Evolutionary conservation across 2,329 filamentous ascomycete genomes (phyloP).

Genomic region (Phialophora chinensis): DNA sequence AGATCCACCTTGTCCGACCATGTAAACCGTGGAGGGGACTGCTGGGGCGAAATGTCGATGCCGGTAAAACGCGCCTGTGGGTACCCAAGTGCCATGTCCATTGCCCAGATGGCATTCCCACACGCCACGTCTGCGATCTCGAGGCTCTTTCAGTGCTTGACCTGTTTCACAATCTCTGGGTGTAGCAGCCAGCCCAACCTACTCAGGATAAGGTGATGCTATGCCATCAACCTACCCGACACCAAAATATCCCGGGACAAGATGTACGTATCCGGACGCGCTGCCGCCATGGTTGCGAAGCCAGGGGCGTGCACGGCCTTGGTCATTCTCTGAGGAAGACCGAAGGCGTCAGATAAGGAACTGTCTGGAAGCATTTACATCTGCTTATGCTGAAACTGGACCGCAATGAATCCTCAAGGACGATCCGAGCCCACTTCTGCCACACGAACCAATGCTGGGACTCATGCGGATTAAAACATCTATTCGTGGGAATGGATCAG

Average conservation of each 20-base stretch:
- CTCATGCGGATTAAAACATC: neutral
- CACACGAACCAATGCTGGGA: neutral
- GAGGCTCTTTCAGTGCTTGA: neutral
- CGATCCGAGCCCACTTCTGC: neutral
- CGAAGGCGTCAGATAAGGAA: neutral
- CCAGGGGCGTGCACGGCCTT: neutral
- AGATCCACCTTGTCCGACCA: conserved; percentile 20
- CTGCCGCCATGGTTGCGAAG: neutral
- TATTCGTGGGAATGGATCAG: neutral
- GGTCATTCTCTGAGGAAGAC: neutral
- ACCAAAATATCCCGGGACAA: conserved; percentile 9
- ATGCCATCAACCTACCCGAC: conserved; percentile 10
- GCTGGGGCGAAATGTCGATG: conserved; percentile 23
- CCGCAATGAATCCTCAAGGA: neutral
- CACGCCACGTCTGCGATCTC: conserved; percentile 24
- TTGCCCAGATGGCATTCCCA: conserved; percentile 25
- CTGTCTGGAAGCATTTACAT: neutral
- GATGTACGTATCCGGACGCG: neutral
- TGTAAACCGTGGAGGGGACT: conserved; percentile 21
- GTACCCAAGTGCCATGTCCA: conserved; percentile 16
- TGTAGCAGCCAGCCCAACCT: conserved; percentile 19
- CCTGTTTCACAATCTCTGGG: conserved; percentile 6
- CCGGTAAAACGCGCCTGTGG: conserved; percentile 15
- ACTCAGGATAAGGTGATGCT: conserved; percentile 13
- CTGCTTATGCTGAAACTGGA: neutral